Percentiles rank a stretch among this genome's conserved stretches.
These are phyloP conservation scores for Arctium lappa DNA, from an alignment of 129 eudicot species.

Conservation along the genomic window DNA sequence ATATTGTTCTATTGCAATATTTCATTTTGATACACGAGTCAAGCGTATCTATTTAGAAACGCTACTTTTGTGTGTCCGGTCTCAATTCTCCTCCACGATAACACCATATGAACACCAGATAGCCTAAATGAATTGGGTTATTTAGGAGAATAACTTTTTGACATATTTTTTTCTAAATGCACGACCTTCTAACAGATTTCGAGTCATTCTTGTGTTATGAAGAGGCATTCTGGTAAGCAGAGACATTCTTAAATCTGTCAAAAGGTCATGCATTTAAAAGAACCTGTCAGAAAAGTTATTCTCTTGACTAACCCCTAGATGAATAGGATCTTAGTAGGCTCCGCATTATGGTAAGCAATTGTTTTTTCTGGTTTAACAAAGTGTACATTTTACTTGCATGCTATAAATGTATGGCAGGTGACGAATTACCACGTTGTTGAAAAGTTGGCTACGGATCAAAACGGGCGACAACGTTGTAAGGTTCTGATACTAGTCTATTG, in stretches of 20 bases:
- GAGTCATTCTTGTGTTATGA: neutral
- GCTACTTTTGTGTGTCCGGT: neutral
- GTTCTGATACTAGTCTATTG: constrained; percentile 36
- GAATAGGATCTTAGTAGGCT: neutral
- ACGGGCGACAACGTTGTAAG: constrained; percentile 87
- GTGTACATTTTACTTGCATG: neutral
- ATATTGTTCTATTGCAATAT: constrained; percentile 7
- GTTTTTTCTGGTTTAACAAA: neutral
- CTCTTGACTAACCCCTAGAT: neutral
- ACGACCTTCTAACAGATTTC: neutral
- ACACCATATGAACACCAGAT: neutral
- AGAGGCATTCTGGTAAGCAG: neutral
- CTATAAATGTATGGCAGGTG: constrained; percentile 44
- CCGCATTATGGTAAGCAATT: neutral
- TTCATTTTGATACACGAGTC: neutral
- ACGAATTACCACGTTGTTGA: constrained; percentile 92
- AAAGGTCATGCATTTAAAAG: neutral
- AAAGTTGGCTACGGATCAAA: constrained; percentile 73
- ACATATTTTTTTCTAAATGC: neutral
- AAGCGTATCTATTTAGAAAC: neutral
- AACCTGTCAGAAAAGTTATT: no score
- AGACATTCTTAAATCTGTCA: neutral
- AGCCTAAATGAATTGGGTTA: neutral
- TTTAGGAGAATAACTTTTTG: neutral
- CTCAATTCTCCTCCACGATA: neutral